Evolutionary conservation across 2,329 filamentous ascomycete species (phyloP).

Genomic region (Mariannaea elegans): DNA sequence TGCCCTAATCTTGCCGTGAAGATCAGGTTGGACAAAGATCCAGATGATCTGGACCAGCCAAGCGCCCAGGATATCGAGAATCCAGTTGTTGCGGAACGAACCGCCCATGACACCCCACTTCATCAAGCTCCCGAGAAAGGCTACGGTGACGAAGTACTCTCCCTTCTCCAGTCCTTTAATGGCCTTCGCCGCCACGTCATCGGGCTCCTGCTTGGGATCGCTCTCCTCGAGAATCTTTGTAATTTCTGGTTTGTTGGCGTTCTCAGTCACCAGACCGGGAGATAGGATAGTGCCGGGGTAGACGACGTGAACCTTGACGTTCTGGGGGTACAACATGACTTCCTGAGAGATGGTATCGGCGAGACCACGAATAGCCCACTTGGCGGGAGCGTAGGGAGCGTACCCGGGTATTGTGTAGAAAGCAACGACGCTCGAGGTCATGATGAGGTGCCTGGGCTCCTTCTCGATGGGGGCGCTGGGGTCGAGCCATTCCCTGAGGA

Average conservation of each 20-base stretch:
- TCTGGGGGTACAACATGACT: conserved; percentile 83
- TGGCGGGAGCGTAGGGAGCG: conserved; percentile 81
- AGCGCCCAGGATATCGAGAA: conserved; percentile 66
- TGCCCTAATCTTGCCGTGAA: conserved; percentile 65
- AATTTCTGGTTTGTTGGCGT: conserved; percentile 80
- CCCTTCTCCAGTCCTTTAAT: conserved; percentile 82
- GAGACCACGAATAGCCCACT: conserved; percentile 84
- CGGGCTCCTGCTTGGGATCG: conserved; percentile 82
- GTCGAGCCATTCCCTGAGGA: conserved; percentile 77
- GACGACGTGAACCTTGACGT: conserved; percentile 82
- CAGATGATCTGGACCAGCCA: conserved; percentile 64
- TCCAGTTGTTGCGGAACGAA: conserved; percentile 64
- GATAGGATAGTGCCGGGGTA: conserved; percentile 85
- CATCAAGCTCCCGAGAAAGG: conserved; percentile 76
- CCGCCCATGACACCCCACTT: conserved; percentile 67
- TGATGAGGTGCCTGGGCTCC: conserved; percentile 80
- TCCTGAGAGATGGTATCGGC: conserved; percentile 88
- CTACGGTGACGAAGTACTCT: conserved; percentile 81
- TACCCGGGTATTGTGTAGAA: conserved; percentile 86
- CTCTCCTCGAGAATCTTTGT: conserved; percentile 82
- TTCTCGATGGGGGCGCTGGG: conserved; percentile 53
- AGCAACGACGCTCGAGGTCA: conserved; percentile 81
- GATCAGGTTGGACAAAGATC: conserved; percentile 64
- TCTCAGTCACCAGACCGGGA: conserved; percentile 79
- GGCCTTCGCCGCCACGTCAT: conserved; percentile 76